A percentile compares a stretch with the other conserved stretches of the same genome.
Evolutionary conservation across 345 rosid genomes (phyloP).

Genomic region (Brassica cretica): DNA sequence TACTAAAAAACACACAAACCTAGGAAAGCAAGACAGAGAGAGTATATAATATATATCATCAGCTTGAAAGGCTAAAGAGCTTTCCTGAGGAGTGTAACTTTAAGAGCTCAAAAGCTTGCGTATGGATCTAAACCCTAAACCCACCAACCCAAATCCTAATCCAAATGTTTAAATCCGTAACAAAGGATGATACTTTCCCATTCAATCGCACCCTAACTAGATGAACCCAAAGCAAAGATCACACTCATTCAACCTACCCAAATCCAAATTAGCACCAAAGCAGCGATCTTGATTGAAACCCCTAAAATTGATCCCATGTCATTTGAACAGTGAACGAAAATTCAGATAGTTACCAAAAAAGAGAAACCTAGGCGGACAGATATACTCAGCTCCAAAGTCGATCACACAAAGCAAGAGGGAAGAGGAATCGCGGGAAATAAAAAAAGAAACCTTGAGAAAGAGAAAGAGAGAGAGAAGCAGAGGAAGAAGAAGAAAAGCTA

Average conservation of each 20-base stretch:
- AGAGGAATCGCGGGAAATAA: neutral
- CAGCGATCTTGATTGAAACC: neutral
- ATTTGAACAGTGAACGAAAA: neutral
- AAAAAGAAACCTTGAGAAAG: constrained; percentile 1
- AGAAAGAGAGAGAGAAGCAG: too few relatives aligned
- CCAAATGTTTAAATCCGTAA: neutral
- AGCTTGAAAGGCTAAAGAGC: neutral
- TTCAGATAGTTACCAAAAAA: neutral
- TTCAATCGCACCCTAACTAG: neutral
- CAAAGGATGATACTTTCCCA: neutral
- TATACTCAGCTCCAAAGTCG: constrained; percentile 2
- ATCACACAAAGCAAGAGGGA: constrained; percentile 1
- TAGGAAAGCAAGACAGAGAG: neutral
- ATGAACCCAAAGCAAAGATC: constrained; percentile 10
- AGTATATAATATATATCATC: neutral
- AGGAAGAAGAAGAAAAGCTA: neutral
- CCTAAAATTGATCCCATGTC: neutral
- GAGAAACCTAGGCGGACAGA: neutral
- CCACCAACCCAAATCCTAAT: neutral
- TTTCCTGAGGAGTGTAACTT: too few relatives aligned
- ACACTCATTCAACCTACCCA: neutral
- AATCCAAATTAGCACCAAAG: neutral
- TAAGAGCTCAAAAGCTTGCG: neutral
- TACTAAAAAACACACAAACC: constrained; percentile 11
- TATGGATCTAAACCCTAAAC: neutral